Base-by-base conservation (phyloP, 192 early-diverging fungal genomes). In the Coemansia sp. region DNA sequence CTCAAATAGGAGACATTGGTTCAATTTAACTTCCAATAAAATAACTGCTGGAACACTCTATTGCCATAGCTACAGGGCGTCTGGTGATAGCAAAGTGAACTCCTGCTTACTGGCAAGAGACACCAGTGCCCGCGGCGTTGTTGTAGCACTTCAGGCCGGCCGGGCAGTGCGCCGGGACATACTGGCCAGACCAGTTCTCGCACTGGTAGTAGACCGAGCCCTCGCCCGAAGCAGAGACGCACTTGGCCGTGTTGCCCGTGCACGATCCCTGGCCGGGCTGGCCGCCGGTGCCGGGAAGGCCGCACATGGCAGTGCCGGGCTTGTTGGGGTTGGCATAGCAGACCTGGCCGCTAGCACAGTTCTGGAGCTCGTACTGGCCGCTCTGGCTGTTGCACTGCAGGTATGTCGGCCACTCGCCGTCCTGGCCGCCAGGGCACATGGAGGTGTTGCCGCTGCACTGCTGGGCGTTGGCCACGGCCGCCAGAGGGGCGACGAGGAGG, bases 321-420 rank as follows among this genome's bases (percentile, higher is more conserved):
- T 41, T 58, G 57, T 51, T 72, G 16, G 70, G 70, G 48, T 67
- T 74, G 25, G 70, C 64, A 18, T 67, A 74, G 70, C 70, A 74
- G 21, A 74, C 70, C 45, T 74, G 70, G 35, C 62, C 70, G 4
- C 54, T 14, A 0, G 57, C 32, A 39, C 70, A 74, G 51, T 51
- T 44, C 35, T 37, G 32, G n/a, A 51, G 38, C 23, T 44, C 50
- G 35, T 63, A 74, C 38, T 57, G 40, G 9, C 42, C 32, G 33
- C 34, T 47, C 63, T 50, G 62, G 50, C 45, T 61, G 42, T 66
- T 61, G 55, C 70, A 74, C 64, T 74, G 70, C 8, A 74, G 70
- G 47, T 74, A 74, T 49, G 64, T 74, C 11, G 58, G 25, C 11
- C 64, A 74, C 14, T 67, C 70, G 23, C 70, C 70, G 20, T 74